These are phyloP conservation scores for Pseudogymnoascus sp. DNA, from an alignment of 2,329 filamentous ascomycete genomes.

Conservation along the genomic window DNA sequence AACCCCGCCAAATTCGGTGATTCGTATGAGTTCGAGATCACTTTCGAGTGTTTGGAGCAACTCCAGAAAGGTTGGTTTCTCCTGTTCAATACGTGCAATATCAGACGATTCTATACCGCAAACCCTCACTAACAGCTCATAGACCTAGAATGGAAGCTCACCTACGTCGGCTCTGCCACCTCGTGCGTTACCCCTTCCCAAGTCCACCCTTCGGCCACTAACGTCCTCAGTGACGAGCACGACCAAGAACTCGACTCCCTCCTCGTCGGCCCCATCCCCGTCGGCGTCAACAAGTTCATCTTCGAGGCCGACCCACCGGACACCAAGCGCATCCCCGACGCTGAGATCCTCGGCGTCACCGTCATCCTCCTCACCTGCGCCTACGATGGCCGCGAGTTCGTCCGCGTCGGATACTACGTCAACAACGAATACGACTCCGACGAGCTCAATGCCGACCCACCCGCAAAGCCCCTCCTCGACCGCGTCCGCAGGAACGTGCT, in stretches of 20 bases:
- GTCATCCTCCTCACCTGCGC: constrained; percentile 94
- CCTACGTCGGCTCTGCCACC: constrained; percentile 95
- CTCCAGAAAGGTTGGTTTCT: constrained; percentile 70
- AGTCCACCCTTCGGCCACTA: constrained; percentile 16
- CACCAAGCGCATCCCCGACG: constrained; percentile 81
- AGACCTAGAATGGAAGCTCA: constrained; percentile 99
- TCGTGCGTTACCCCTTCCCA: constrained; percentile 54
- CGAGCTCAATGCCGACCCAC: constrained; percentile 80
- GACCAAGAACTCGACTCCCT: constrained; percentile 97
- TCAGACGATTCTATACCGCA: constrained; percentile 10
- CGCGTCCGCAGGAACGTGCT: constrained; percentile 87
- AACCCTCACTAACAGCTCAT: constrained; percentile 15
- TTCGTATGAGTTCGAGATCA: constrained; percentile 96
- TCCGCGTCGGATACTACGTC: constrained; percentile 97
- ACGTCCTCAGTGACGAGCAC: constrained; percentile 68
- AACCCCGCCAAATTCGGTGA: constrained; percentile 92
- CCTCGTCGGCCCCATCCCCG: constrained; percentile 92
- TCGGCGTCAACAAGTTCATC: constrained; percentile 97
- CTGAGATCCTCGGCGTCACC: constrained; percentile 93
- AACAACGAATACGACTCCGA: constrained; percentile 98
- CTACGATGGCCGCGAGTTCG: constrained; percentile 94
- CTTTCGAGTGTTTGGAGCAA: constrained; percentile 92
- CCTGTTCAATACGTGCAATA: constrained; percentile 5
- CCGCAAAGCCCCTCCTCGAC: constrained; percentile 85
- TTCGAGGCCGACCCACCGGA: constrained; percentile 94